Conservation (phyloP, 2,329 filamentous ascomycete genomes). For the Pseudomassariella vexata region DNA sequence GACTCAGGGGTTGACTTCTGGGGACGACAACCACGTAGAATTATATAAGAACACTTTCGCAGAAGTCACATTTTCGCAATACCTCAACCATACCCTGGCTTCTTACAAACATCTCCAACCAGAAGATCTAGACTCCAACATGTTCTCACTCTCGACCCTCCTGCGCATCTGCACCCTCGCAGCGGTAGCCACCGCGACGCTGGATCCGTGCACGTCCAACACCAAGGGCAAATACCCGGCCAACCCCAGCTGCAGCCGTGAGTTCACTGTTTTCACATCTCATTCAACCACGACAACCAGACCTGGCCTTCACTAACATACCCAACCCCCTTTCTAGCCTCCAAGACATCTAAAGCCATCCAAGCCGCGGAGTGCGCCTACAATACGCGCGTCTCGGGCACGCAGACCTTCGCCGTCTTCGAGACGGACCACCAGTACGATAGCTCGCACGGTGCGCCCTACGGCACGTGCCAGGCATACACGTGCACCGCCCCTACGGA, state of each 20-base stretch:
- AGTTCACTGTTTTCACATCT: neutral
- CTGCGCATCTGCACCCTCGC: no score
- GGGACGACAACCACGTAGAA: no score
- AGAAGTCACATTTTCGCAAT: no score
- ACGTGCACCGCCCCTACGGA: conserved; percentile 28
- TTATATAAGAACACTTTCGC: no score
- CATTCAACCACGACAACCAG: neutral
- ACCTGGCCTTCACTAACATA: conserved; percentile 1
- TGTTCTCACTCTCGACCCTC: no score
- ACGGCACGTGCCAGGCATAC: conserved; percentile 39
- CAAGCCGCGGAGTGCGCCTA: conserved; percentile 31
- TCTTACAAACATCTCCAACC: no score
- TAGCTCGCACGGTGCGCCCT: conserved; percentile 33
- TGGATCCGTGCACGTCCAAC: conserved; percentile 27
- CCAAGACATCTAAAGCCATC: conserved; percentile 27
- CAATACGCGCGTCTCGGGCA: conserved; percentile 27
- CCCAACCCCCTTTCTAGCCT: conserved; percentile 12
- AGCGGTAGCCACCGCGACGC: no score
- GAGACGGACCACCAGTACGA: conserved; percentile 38
- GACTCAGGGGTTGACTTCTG: no score
- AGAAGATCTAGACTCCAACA: no score
- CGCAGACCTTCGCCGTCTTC: conserved; percentile 31
- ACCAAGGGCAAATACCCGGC: conserved; percentile 7
- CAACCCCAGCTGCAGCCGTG: neutral
- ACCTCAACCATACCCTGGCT: no score